Evolutionary conservation across 1,284 basidiomycete species (phyloP), one percentile per base, ranked within the genome.

Genomic region (Thecaphora thlaspeos): DNA sequence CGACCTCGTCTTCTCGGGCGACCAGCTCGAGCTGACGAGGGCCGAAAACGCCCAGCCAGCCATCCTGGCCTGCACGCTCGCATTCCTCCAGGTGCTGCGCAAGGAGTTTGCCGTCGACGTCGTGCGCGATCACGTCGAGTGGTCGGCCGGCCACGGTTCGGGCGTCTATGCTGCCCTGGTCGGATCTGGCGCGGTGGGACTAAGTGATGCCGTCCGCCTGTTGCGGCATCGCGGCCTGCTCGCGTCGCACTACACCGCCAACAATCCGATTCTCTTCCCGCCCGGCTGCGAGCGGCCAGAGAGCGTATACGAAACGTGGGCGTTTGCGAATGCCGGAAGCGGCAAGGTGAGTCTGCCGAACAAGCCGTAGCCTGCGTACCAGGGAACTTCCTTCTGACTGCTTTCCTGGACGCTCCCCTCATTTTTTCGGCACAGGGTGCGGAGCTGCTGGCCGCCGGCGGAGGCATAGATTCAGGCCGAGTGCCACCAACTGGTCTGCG

Each of bases 251-350:
- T 70, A 61, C 43, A 57, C 73, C 1, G 48, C 44, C 24, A 56
- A 67, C 21, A 56, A 75, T 40, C 69, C 71, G 0, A 57, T 65
- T 0, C 62, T 76, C 17, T 77, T 76, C 50, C 75, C 75, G 1
- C 43, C 47, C 8, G 75, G 75, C 19, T 73, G 74, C 43, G 47
- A 55, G 37, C 66, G 55, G 40, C 75, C 74, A 0, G 69, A 62
- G 10, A 74, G 60, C 54, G 55, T 75, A 23, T 77, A 73, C 53
- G 74, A 76, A 50, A 76, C 74, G 12, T 76, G 75, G 75, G 75
- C 70, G 3, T 77, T 76, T 47, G 62, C 74, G 32, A 77, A 76
- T 19, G 68, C 75, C 3, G 71, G 71, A 1, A 68, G 57, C 40
- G 68, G 68, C 21, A 69, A 71, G 30, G 26, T 28, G 26, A 28